Conservation (phyloP, 108 stramenopile species). For the Cylindrotheca closterium region DNA sequence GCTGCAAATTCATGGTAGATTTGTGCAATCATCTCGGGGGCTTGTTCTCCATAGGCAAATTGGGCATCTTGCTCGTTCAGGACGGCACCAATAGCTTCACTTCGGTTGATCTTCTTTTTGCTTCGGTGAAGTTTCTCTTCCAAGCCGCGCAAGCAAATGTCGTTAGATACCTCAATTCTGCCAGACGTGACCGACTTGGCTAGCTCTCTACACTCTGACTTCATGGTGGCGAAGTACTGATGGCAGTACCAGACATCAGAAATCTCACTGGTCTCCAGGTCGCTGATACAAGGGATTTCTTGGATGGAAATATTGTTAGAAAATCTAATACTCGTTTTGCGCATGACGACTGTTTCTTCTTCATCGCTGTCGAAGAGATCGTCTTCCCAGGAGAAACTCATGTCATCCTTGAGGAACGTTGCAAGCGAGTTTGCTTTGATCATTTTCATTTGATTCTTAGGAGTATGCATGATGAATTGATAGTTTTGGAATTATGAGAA, state of each 20-base stretch:
- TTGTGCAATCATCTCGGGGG: background rate
- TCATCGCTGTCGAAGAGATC: no score
- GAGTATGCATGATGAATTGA: no score
- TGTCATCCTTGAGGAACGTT: no score
- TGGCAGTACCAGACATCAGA: background rate
- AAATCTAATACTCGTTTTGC: no score
- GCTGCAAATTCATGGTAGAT: background rate
- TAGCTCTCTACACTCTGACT: no score
- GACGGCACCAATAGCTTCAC: background rate
- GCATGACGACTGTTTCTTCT: no score
- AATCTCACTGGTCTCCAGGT: background rate
- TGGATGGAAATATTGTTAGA: background rate
- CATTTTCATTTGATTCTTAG: no score
- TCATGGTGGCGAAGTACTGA: background rate
- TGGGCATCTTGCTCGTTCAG: background rate
- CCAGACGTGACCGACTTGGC: no score
- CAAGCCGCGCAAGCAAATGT: background rate
- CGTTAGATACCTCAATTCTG: background rate
- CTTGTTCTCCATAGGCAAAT: background rate
- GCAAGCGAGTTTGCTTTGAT: no score
- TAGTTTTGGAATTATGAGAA: no score
- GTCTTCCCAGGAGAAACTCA: no score
- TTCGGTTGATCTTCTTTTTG: background rate
- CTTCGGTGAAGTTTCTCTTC: background rate
- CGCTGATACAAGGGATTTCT: background rate